Evolutionary conservation across 208 protist genomes (phyloP), one percentile per base, ranked within the genome.

Genomic region (Leptomonas pyrrhocoris): DNA sequence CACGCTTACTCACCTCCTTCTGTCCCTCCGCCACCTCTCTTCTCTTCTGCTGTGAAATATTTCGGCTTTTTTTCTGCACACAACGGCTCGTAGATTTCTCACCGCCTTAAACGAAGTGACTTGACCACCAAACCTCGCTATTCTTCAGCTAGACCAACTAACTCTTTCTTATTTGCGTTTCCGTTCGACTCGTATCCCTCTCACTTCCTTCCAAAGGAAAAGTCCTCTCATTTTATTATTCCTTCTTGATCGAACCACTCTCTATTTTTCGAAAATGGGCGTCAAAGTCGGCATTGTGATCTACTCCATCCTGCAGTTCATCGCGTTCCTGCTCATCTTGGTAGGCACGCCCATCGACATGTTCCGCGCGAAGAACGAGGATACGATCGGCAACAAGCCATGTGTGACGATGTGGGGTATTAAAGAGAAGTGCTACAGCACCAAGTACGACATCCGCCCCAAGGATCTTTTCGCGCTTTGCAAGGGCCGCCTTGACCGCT

Each of bases 321-420:
- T 82, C 12, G 71, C 74, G 18, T 78, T 88, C 27, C 38, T 92
- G 11, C 70, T 88, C 30, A 69, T 89, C 43, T 38, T 85, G 51
- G 74, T 88, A 27, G 86, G 79, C 15, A 88, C 78, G 27, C 73
- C 81, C 34, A 76, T 92, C 23, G 82, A 84, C 61, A 74, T 80
- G 77, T 82, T 88, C 69, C 75, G 80, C 27, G 40, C 25, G 1
- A 82, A 75, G 55, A 36, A 68, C 0, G 9, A 45, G 23, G 13
- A 46, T 6, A 38, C 19, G 4, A 34, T 42, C 13, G 56, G 46
- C 28, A 73, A 68, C 53, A 53, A 23, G 9, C 21, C 16, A 0
- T 90, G 82, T 65, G 13, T 92, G 50, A 88, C 78, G 0, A 40
- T 89, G 40, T 92, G 86, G 86, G 83, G 83, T 0, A 0, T 48